Percentiles rank a stretch among this genome's conserved stretches.
Conservation (phyloP, 257 asterid genomes). For the Scutellaria barbata region DNA sequence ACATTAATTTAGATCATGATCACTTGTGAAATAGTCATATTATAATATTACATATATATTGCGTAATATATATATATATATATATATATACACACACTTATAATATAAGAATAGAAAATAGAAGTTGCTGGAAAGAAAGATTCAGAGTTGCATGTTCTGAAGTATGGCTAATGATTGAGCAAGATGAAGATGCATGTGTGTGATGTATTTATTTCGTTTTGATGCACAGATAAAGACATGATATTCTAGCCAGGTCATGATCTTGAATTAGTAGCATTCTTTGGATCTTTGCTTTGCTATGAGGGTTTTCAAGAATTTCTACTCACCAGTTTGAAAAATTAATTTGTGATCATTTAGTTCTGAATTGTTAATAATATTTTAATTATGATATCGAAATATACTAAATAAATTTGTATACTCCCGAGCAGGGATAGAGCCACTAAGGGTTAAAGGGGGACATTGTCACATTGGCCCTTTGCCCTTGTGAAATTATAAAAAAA, state of each 20-base stretch:
- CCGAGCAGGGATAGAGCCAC: too few species aligned
- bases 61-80: too few species aligned
- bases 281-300: too few species aligned
- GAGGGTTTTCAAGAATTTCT: not conserved
- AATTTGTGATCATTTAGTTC: too few species aligned
- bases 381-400: too few species aligned
- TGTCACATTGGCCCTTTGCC: too few species aligned
- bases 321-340: too few species aligned
- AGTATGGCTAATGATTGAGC: conserved; percentile 27
- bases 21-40: not conserved
- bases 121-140: not conserved
- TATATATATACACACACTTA: too few species aligned
- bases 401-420: too few species aligned
- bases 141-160: conserved; percentile 27
- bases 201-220: conserved; percentile 18
- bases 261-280: not conserved
- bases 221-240: conserved; percentile 8
- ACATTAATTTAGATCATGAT: not conserved
- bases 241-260: conserved; percentile 2
- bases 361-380: not conserved
- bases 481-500: too few species aligned
- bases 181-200: conserved; percentile 25
- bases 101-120: not conserved
- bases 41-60: not conserved
- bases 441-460: too few species aligned